phyloP scores from a whole-genome alignment of 108 stramenopile species.

The Parietichytrium sp. region DNA sequence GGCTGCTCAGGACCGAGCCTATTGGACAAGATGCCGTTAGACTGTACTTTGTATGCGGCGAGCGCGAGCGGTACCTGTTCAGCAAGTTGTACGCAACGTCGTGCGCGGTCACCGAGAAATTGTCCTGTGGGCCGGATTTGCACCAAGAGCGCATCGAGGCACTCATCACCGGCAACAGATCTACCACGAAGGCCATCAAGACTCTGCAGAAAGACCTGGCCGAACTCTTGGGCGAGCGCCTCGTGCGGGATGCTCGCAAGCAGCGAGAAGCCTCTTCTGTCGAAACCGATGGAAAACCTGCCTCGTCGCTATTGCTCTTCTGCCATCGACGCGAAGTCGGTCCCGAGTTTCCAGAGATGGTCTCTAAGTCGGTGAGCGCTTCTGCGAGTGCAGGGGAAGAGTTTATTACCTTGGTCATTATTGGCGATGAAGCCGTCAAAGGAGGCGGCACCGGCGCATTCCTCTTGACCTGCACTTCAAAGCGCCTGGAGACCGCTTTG shows the following conservation, averaged over 20 bases:
- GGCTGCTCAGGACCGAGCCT: slow-evolving; percentile 38
- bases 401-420: background rate
- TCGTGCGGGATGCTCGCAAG: background rate
- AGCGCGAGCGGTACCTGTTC: too few species aligned
- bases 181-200: slow-evolving; percentile 9
- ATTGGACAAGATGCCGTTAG: background rate
- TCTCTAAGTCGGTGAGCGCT: background rate
- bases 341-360: background rate
- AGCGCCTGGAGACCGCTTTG: slow-evolving; percentile 3
- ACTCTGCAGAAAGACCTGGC: background rate
- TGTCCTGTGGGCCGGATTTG: too few species aligned
- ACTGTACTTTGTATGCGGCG: slow-evolving; percentile 39
- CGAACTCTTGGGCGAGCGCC: background rate
- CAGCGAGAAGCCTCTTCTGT: too few species aligned
- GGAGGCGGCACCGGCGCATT: slow-evolving; percentile 16
- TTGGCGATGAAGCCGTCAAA: background rate
- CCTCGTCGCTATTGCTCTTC: background rate
- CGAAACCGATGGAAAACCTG: too few species aligned
- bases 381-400: background rate
- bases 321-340: slow-evolving; percentile 7
- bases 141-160: too few species aligned
- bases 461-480: background rate
- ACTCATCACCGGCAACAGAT: too few species aligned
- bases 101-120: too few species aligned
- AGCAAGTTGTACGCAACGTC: too few species aligned